These are phyloP conservation scores for Malus orientalis DNA, from an alignment of 306 rosid genomes.

Conservation along the genomic window DNA sequence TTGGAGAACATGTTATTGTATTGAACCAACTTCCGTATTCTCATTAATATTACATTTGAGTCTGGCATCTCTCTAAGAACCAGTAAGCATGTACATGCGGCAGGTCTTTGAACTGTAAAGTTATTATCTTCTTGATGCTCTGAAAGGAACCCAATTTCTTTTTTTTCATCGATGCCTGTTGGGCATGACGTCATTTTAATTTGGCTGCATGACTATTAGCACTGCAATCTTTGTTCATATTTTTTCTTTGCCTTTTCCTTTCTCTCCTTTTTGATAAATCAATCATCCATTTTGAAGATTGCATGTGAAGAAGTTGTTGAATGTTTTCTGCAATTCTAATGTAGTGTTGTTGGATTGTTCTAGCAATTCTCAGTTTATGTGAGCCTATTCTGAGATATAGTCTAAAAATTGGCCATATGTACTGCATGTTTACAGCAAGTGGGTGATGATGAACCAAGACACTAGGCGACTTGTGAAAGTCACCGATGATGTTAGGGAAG, in stretches of 20 bases:
- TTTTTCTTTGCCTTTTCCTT: not conserved
- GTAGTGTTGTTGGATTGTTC: not conserved
- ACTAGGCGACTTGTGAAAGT: conserved; percentile 86
- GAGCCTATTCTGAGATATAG: conserved; percentile 1
- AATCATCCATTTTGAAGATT: not conserved
- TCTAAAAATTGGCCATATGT: conserved; percentile 16
- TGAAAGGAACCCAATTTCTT: not conserved
- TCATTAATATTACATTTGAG: not conserved
- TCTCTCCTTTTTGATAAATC: not conserved
- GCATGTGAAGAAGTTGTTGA: not conserved
- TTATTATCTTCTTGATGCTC: not conserved
- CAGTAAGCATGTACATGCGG: not conserved
- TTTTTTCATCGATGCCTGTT: not conserved
- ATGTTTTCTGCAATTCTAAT: not conserved
- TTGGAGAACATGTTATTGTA: not conserved
- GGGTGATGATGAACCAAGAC: conserved; percentile 95
- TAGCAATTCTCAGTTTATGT: not conserved
- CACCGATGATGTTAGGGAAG: conserved; percentile 73
- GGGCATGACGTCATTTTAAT: not conserved
- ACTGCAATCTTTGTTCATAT: not conserved
- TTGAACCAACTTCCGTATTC: not conserved
- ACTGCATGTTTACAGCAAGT: conserved; percentile 61
- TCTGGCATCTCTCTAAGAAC: not conserved
- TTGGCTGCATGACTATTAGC: not conserved
- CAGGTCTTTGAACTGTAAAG: not conserved